Base-by-base conservation (phyloP, 2,329 filamentous ascomycete species). In the Anthostomella pinea region DNA sequence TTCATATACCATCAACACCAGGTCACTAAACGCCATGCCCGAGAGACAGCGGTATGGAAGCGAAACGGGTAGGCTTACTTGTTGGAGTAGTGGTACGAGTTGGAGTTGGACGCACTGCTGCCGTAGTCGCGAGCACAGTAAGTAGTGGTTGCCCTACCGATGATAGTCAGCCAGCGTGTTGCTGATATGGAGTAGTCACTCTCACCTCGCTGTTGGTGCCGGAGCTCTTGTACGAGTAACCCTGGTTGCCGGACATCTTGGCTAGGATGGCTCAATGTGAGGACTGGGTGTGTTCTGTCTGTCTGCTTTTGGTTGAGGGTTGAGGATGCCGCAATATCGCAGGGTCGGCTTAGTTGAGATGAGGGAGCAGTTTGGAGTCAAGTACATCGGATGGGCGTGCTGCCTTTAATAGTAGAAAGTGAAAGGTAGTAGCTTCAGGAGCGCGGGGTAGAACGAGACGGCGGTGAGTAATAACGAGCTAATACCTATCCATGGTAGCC, bases 41-140 rank as follows among this genome's bases (percentile, higher is more conserved):
- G 13, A 24, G 4, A 16, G 6, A 22, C 10, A 30, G 15, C n/a
- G n/a, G n/a, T n/a, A 14, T 4, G 7, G 5, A 7, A 13, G 13
- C 17, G 16, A 28, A 24, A 24, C 15, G 9, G 8, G 5, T 5
- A 6, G 15, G 58, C 70, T 46, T 56, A 77, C 74, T 40, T 55
- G 67, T 86, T 86, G 34, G 78, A 83, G 57, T 85, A 86, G 56
- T 85, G 81, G 58, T 81, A 83, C 6, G 68, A 64, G 63, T 83
- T 83, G 19, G 64, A 60, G 58, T 81, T 79, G 33, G 68, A 46
- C 6, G 72, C 76, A 32, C 61, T 51, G 45, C 67, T 69, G 43
- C 77, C 77, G 48, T 84, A 83, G 62, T 81, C 76, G 21, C 81
- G 79, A 28, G 72, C 60, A 61, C 79, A 83, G 54, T 79, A 85